A percentile compares a stretch with the other conserved stretches of the same genome.
Evolutionary conservation across 257 asterid genomes (phyloP).

Genomic region (Craterostigma plantagineum): DNA sequence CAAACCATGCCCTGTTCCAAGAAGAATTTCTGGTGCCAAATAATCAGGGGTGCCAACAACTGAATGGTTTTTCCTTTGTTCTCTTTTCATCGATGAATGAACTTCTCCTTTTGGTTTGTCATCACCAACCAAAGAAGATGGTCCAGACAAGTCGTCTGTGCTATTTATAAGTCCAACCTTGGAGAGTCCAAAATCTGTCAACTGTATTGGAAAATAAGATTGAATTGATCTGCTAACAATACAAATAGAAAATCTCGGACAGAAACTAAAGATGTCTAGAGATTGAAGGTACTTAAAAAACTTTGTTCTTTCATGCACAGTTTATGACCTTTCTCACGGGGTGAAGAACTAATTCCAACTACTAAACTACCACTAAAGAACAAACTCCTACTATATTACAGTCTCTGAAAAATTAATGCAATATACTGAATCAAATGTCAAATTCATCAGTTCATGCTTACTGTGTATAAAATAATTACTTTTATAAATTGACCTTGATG

Average conservation of each 20-base stretch:
- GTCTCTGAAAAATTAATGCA: not conserved
- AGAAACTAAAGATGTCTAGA: not conserved
- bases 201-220: conserved; percentile 25
- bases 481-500: conserved; percentile 62
- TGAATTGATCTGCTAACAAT: not conserved
- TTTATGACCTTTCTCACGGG: too few relatives aligned
- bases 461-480: conserved; percentile 6
- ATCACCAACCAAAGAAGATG: conserved; percentile 56
- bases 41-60: conserved; percentile 98
- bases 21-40: conserved; percentile 98
- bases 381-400: too few relatives aligned
- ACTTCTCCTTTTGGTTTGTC: conserved; percentile 35
- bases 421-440: not conserved
- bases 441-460: conserved; percentile 12
- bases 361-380: too few relatives aligned
- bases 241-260: not conserved
- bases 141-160: conserved; percentile 91
- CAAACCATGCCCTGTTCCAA: conserved; percentile 97
- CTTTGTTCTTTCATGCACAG: too few relatives aligned
- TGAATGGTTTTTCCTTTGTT: conserved; percentile 53
- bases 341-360: too few relatives aligned
- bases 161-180: conserved; percentile 93
- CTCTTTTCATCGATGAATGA: conserved; percentile 44
- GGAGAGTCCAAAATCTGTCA: conserved; percentile 99
- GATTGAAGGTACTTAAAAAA: not conserved